A percentile compares a stretch with the other conserved stretches of the same genome.
Conservation (phyloP, 1,284 basidiomycete species). For the Moniliophthora roreri region DNA sequence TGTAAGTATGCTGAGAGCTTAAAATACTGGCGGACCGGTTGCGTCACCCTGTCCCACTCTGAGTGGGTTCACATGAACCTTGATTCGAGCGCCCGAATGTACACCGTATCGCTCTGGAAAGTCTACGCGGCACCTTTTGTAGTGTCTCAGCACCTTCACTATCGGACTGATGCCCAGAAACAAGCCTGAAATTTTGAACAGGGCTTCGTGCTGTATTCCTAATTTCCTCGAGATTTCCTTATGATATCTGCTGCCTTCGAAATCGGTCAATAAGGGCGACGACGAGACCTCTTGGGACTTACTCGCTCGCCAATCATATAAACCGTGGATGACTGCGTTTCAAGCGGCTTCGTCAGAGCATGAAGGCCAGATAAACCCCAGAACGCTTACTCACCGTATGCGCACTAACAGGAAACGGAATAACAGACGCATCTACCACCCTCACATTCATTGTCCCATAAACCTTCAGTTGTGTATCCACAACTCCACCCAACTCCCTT, state of each 20-base stretch:
- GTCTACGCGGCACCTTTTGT: no score
- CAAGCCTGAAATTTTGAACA: background rate
- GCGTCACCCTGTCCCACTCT: no score
- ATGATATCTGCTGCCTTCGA: background rate
- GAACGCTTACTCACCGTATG: constrained; percentile 23
- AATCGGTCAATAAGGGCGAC: background rate
- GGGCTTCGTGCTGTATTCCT: background rate
- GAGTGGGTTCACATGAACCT: no score
- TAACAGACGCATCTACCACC: constrained; percentile 31
- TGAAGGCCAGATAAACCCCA: background rate
- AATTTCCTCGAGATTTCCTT: background rate
- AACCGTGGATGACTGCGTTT: constrained; percentile 24
- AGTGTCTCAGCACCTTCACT: background rate
- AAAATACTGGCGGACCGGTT: no score
- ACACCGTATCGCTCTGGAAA: no score
- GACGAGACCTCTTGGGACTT: constrained; percentile 4
- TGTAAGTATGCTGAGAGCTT: no score
- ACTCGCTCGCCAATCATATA: constrained; percentile 32
- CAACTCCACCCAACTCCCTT: constrained; percentile 26
- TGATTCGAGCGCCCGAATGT: no score
- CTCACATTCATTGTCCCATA: constrained; percentile 28
- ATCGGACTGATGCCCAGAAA: background rate
- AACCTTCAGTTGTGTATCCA: constrained; percentile 25
- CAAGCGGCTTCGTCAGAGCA: background rate
- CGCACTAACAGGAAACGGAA: constrained; percentile 31